Evolutionary conservation across 2,329 filamentous ascomycete genomes (phyloP).

Genomic region (Aotearoamyces nothofagi): DNA sequence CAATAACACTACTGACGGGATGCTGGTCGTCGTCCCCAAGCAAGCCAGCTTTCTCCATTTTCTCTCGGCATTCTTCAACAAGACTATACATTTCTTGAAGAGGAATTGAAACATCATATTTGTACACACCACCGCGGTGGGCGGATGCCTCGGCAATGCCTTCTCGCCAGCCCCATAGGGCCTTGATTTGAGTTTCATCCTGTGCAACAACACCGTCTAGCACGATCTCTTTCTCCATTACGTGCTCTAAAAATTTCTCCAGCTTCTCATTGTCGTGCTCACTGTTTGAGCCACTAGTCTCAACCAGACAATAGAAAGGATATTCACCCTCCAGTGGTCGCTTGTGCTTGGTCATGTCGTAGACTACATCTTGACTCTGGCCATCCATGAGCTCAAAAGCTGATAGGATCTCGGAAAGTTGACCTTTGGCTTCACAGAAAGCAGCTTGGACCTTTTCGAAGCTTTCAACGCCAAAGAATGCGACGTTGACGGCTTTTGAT

Average conservation of each 20-base stretch:
- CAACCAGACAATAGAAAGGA: constrained; percentile 92
- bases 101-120: constrained; percentile 95
- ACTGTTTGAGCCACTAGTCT: constrained; percentile 87
- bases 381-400: constrained; percentile 97
- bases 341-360: constrained; percentile 58
- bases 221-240: constrained; percentile 80
- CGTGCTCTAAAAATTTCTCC: constrained; percentile 75
- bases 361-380: constrained; percentile 63
- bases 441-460: constrained; percentile 80
- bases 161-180: constrained; percentile 87
- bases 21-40: constrained; percentile 60
- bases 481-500: constrained; percentile 81
- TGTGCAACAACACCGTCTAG: constrained; percentile 83
- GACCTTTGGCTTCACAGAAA: constrained; percentile 76
- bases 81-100: constrained; percentile 74
- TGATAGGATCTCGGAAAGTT: constrained; percentile 88
- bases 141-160: constrained; percentile 80
- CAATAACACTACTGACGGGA: constrained; percentile 79
- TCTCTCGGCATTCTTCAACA: constrained; percentile 69
- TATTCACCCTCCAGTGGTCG: constrained; percentile 69
- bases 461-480: constrained; percentile 80
- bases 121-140: constrained; percentile 91
- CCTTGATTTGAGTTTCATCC: constrained; percentile 75
- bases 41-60: constrained; percentile 58
- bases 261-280: constrained; percentile 93